phyloP scores from a whole-genome alignment of 2,329 filamentous ascomycete genomes.

The Pseudocercospora fijiensis region DNA sequence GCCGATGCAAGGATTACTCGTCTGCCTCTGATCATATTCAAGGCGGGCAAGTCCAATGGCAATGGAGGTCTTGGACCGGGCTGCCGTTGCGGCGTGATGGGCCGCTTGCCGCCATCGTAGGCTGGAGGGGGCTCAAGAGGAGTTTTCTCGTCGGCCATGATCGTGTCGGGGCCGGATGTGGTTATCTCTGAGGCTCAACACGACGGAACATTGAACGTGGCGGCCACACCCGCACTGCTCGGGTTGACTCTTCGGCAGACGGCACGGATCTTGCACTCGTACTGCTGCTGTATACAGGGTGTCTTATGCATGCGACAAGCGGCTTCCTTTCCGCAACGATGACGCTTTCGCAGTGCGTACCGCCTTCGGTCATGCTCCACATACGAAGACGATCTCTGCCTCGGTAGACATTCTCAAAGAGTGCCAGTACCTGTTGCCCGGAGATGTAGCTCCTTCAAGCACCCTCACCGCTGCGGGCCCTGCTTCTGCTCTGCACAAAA shows the following conservation, averaged over 20 bases:
- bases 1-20: conserved; percentile 87
- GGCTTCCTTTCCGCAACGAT: background rate
- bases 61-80: conserved; percentile 54
- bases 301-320: too few relatives aligned
- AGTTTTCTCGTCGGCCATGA: conserved; percentile 37
- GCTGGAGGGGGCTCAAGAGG: conserved; percentile 47
- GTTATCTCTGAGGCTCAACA: background rate
- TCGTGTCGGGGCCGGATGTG: conserved; percentile 5
- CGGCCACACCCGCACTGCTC: background rate
- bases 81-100: conserved; percentile 34
- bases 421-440: conserved; percentile 7
- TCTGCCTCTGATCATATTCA: conserved; percentile 72
- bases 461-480: conserved; percentile 15
- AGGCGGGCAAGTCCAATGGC: conserved; percentile 75
- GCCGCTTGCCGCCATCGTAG: conserved; percentile 36
- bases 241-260: background rate
- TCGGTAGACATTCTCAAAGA: conserved; percentile 3
- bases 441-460: conserved; percentile 13
- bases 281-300: too few relatives aligned
- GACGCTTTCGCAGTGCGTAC: background rate
- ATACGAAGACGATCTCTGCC: background rate
- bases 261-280: background rate
- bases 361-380: background rate
- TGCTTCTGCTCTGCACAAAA: conserved; percentile 5
- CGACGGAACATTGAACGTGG: background rate